These are phyloP conservation scores for Fraxinus latifolia DNA, from an alignment of 305 asterid genomes.

Conservation along the genomic window DNA sequence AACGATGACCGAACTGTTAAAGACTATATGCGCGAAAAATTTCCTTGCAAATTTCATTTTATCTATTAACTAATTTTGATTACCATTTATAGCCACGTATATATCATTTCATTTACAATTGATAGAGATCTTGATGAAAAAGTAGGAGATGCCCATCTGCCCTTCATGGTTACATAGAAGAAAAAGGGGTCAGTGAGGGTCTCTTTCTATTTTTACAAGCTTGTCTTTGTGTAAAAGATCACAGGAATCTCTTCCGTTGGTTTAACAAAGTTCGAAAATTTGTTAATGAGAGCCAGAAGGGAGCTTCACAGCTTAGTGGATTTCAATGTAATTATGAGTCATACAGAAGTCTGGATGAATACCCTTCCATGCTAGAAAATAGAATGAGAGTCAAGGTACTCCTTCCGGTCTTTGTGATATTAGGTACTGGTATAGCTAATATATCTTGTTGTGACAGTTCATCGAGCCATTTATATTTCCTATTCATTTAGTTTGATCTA, in stretches of 20 bases:
- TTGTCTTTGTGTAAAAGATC: conserved; percentile 94
- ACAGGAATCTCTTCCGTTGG: conserved; percentile 66
- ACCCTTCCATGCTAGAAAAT: background rate
- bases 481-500: background rate
- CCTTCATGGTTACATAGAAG: conserved; percentile 65
- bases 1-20: background rate
- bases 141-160: conserved; percentile 45
- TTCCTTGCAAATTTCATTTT: conserved; percentile 1
- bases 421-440: background rate
- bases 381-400: background rate
- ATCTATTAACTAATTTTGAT: background rate
- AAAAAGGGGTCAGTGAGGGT: conserved; percentile 70
- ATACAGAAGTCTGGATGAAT: background rate
- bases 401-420: background rate
- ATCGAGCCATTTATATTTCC: background rate
- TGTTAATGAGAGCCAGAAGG: conserved; percentile 39
- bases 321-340: background rate
- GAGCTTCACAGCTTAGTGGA: conserved; percentile 22
- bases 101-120: conserved; percentile 1
- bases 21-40: background rate
- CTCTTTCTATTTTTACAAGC: conserved; percentile 86
- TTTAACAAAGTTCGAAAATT: conserved; percentile 59
- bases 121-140: conserved; percentile 59
- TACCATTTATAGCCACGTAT: conserved; percentile 9
- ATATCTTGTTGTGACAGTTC: background rate